These are phyloP conservation scores for Chlamydomonas applanata DNA, from an alignment of 139 green algal genomes.

Conservation along the genomic window DNA sequence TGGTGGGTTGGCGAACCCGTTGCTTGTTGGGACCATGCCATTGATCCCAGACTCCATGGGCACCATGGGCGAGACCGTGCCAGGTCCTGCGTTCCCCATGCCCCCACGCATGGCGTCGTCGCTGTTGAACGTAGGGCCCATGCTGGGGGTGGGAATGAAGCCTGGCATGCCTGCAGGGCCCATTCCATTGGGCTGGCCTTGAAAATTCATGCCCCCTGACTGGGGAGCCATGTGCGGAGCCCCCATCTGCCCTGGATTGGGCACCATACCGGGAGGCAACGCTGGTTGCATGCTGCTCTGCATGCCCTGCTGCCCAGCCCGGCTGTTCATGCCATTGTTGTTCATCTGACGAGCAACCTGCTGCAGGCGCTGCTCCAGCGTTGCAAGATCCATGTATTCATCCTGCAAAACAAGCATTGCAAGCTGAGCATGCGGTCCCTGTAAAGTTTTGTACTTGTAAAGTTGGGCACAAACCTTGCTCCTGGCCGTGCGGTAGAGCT, in stretches of 20 bases:
- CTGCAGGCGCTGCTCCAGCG: conserved; percentile 84
- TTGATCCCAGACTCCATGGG: no score
- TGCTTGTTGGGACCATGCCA: neutral
- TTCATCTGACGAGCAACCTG: conserved; percentile 54
- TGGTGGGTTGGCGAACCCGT: neutral
- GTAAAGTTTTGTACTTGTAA: neutral
- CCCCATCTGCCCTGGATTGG: conserved; percentile 5
- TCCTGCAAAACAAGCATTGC: conserved; percentile 53
- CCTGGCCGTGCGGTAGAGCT: conserved; percentile 3
- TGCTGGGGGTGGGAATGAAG: conserved; percentile 1
- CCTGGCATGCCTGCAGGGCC: neutral
- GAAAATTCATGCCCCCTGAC: no score
- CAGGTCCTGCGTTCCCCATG: neutral
- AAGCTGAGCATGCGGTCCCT: neutral
- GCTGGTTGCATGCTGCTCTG: conserved; percentile 13
- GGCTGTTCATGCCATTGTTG: conserved; percentile 2
- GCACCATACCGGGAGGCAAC: conserved; percentile 12
- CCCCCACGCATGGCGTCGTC: neutral
- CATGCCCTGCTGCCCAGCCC: neutral
- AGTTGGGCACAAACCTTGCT: conserved; percentile 16
- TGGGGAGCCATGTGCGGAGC: no score
- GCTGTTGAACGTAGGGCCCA: neutral
- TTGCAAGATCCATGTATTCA: conserved; percentile 77
- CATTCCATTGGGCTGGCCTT: conserved; percentile 1
- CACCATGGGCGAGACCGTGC: neutral